These are phyloP conservation scores for Fraxinus angustifolia DNA, from an alignment of 305 asterid genomes.

Conservation along the genomic window DNA sequence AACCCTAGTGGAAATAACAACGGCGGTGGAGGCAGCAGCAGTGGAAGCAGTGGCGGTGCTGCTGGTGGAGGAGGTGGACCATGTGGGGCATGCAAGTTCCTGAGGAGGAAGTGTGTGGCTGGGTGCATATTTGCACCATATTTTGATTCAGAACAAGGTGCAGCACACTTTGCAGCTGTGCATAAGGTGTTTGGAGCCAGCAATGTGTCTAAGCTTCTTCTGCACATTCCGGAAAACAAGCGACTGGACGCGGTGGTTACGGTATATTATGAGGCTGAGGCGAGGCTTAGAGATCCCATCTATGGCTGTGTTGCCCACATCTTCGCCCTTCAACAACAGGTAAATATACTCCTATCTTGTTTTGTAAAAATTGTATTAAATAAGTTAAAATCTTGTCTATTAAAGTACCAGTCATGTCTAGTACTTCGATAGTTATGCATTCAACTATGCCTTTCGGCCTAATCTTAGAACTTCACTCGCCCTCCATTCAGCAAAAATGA, in stretches of 20 bases:
- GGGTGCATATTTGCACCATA: slow-evolving; percentile 15
- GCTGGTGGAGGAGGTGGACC: slow-evolving; percentile 3
- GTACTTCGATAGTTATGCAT: not conserved
- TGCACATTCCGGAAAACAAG: slow-evolving; percentile 1
- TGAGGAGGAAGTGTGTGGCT: slow-evolving; percentile 17
- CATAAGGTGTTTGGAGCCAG: slow-evolving; percentile 17
- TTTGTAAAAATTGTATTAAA: no score
- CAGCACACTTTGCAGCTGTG: slow-evolving; percentile 17
- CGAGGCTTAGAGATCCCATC: slow-evolving; percentile 15
- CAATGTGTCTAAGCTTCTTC: slow-evolving; percentile 14
- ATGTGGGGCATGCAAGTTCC: slow-evolving; percentile 23
- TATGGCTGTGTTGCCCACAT: slow-evolving; percentile 20
- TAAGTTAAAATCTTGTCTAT: not conserved
- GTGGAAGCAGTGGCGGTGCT: not conserved
- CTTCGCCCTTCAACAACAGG: slow-evolving; percentile 19
- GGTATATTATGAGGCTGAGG: slow-evolving; percentile 10
- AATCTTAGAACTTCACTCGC: not conserved
- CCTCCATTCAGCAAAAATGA: not conserved
- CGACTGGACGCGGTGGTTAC: slow-evolving; percentile 14
- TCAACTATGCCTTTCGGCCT: not conserved
- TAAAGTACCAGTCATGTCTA: not conserved
- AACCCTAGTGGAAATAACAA: not conserved
- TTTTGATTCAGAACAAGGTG: slow-evolving; percentile 20
- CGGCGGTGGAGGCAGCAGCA: not conserved
- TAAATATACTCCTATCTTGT: not conserved